Evolutionary conservation across 148 eudicot species (phyloP).

Genomic region (Camellia sinensis): DNA sequence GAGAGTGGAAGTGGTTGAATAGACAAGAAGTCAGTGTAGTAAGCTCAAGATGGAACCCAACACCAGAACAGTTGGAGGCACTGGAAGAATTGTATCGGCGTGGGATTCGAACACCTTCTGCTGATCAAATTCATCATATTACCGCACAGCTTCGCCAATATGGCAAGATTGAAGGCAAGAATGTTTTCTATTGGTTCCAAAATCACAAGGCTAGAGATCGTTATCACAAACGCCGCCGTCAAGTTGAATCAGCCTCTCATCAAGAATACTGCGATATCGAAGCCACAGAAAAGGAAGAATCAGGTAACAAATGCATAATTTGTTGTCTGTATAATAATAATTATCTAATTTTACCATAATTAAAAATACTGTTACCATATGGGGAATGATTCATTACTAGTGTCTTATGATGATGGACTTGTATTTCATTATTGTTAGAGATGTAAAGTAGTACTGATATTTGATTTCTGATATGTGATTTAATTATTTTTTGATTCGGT

Average conservation of each 20-base stretch:
- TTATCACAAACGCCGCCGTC: slow-evolving; percentile 73
- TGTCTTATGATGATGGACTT: too few species aligned
- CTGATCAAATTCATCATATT: slow-evolving; percentile 64
- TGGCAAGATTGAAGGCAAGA: slow-evolving; percentile 83
- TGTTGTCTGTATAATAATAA: neutral
- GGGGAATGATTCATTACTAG: too few species aligned
- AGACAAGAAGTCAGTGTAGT: slow-evolving; percentile 42
- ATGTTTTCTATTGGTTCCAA: slow-evolving; percentile 91
- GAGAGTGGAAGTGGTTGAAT: slow-evolving; percentile 16
- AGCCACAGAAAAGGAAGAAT: slow-evolving; percentile 26
- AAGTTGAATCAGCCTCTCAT: slow-evolving; percentile 26
- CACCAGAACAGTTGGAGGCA: slow-evolving; percentile 58
- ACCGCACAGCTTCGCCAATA: slow-evolving; percentile 53
- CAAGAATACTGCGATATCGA: slow-evolving; percentile 8
- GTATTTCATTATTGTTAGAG: neutral
- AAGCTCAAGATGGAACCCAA: slow-evolving; percentile 83
- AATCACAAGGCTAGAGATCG: slow-evolving; percentile 88
- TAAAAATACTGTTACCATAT: too few species aligned
- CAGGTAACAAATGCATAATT: slow-evolving; percentile 21
- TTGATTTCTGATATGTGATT: slow-evolving; percentile 1
- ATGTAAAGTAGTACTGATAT: slow-evolving; percentile 11
- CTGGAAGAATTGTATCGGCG: too few species aligned
- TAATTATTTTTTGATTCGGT: slow-evolving; percentile 2
- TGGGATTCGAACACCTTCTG: slow-evolving; percentile 43
- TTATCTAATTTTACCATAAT: too few species aligned